Evolutionary conservation across 192 early-diverging fungal species (phyloP).

Genomic region (Coemansia sp.): DNA sequence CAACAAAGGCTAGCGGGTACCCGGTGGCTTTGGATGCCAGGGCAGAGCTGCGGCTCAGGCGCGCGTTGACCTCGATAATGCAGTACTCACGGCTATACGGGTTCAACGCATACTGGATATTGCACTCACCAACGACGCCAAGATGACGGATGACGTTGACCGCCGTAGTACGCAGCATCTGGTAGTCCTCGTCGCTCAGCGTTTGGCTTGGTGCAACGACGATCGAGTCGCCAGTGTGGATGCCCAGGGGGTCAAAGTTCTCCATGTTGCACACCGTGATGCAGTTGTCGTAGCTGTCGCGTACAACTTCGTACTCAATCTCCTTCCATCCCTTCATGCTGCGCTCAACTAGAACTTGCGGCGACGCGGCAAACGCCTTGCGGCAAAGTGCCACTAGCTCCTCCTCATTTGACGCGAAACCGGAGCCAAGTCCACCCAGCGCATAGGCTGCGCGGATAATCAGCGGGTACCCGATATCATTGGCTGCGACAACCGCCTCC

Average conservation of each 20-base stretch:
- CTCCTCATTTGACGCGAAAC: conserved; percentile 89
- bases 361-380: conserved; percentile 88
- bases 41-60: conserved; percentile 88
- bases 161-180: conserved; percentile 96
- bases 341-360: conserved; percentile 92
- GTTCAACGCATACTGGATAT: conserved; percentile 98
- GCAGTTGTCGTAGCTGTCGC: conserved; percentile 93
- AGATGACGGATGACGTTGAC: conserved; percentile 96
- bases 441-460: conserved; percentile 96
- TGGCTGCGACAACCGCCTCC: conserved; percentile 85
- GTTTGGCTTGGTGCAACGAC: conserved; percentile 98
- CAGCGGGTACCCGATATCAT: conserved; percentile 90
- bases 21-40: conserved; percentile 98
- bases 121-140: conserved; percentile 99
- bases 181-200: conserved; percentile 95
- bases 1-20: conserved; percentile 97
- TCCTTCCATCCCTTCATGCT: conserved; percentile 99
- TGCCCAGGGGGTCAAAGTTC: conserved; percentile 99
- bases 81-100: conserved; percentile 93
- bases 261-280: conserved; percentile 99
- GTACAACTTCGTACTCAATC: conserved; percentile 96
- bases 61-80: conserved; percentile 99
- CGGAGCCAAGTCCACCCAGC: conserved; percentile 95
- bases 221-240: conserved; percentile 99
- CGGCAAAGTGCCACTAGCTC: conserved; percentile 78